Percentiles rank a stretch among this genome's conserved stretches.
These are phyloP conservation scores for Trichoderma aggressivum DNA, from an alignment of 2,329 filamentous ascomycete genomes.

Conservation along the genomic window DNA sequence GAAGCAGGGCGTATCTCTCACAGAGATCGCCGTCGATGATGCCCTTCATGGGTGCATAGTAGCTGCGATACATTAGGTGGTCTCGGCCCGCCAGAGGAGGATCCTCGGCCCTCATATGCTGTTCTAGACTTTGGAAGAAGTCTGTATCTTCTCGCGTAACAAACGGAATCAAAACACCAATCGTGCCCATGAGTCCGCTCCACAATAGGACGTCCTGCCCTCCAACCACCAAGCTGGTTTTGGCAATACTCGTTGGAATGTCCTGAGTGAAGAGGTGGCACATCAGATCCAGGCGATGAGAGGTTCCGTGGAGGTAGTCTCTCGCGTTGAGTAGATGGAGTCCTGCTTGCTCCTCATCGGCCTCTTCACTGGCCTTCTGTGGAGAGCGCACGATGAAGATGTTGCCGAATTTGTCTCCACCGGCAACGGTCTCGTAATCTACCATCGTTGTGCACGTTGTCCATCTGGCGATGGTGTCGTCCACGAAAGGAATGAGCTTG, in stretches of 20 bases:
- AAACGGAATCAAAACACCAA: constrained; percentile 92
- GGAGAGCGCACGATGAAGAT: constrained; percentile 89
- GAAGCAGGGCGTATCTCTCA: constrained; percentile 80
- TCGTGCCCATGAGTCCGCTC: constrained; percentile 90
- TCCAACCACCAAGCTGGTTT: constrained; percentile 84
- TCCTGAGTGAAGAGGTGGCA: constrained; percentile 89
- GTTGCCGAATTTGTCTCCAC: constrained; percentile 97
- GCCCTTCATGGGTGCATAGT: constrained; percentile 95
- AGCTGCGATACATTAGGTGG: constrained; percentile 91
- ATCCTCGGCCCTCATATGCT: constrained; percentile 81
- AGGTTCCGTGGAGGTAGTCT: constrained; percentile 83
- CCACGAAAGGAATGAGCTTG: constrained; percentile 85
- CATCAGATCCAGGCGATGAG: constrained; percentile 80
- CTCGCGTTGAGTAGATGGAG: constrained; percentile 89
- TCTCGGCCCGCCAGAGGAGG: constrained; percentile 86
- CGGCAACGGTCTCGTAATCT: constrained; percentile 93
- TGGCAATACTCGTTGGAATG: constrained; percentile 84
- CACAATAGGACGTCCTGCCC: constrained; percentile 89
- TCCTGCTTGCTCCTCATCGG: constrained; percentile 87
- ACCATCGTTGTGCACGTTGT: constrained; percentile 90
- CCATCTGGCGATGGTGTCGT: constrained; percentile 87
- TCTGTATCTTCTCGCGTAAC: constrained; percentile 88
- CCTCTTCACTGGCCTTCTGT: constrained; percentile 78
- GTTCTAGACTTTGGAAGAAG: constrained; percentile 94
- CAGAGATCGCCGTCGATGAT: constrained; percentile 96